Base-by-base conservation (phyloP, 192 early-diverging fungal genomes). In the Linnemannia exigua region DNA sequence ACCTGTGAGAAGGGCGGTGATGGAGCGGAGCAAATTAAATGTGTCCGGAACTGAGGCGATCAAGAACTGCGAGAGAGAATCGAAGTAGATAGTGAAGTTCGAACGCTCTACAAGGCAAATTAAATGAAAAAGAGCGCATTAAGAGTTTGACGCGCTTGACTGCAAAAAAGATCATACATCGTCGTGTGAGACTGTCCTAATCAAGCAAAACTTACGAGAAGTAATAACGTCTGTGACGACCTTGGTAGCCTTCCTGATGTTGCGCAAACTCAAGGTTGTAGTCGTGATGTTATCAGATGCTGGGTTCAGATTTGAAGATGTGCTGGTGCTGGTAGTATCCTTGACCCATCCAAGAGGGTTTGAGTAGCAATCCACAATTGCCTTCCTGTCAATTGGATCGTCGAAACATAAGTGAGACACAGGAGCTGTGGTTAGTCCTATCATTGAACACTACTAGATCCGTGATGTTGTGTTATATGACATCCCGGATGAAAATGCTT, bases 21-120 rank as follows among this genome's bases (percentile, higher is more conserved):
- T 76, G 1, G 84, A 86, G 51, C 84, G 74, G 78, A 86, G 75
- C 79, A 86, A 73, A 66, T 86, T 86, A 25, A 86, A 86, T 3
- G 84, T 86, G 50, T 80, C 79, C 9, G 84, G 74, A 8, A 86
- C 84, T 3, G 84, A 86, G 25, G 74, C 74, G 0, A 52, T 38
- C 25, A 86, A 66, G 68, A 86, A 80, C 47, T 75, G 84, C 0
- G 78, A 80, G 3, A 86, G 61, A 0, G 84, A 86, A 25, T 86
- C 84, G 74, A 86, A 86, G 25, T 86, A 86, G 17, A 86, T 50
- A 1, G 84, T 80, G 36, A 79, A 76, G n/a, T 70, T 80, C 7
- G 46, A 41, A 12, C 67, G 19, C 33, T 72, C 83, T 85, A 79
- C 16, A 22, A 12, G 0, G 28, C 37, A 19, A 20, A 63, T 7